Evolutionary conservation across 2,329 filamentous ascomycete species (phyloP).

Genomic region (Ceratocystis cubensis): DNA sequence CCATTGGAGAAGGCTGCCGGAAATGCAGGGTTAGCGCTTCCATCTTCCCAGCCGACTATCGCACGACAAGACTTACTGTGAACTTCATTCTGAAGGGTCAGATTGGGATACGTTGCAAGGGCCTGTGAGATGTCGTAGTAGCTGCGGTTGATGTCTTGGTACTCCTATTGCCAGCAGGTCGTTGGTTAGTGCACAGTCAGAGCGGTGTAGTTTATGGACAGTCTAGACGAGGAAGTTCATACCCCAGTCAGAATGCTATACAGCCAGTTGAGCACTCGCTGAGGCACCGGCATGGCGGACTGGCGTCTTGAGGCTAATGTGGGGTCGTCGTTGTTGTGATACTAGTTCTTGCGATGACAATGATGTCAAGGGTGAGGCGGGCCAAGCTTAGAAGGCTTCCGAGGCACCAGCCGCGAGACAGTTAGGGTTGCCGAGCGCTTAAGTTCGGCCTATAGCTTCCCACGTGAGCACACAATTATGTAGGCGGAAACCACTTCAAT

Average conservation of each 20-base stretch:
- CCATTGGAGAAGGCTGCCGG: constrained; percentile 73
- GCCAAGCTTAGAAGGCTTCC: neutral
- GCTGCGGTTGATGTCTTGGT: constrained; percentile 80
- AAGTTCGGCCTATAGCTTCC: neutral
- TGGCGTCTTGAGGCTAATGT: neutral
- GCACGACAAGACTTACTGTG: constrained; percentile 54
- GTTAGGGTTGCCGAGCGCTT: neutral
- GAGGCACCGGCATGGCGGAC: constrained; percentile 56
- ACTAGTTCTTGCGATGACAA: neutral
- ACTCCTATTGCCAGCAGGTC: constrained; percentile 49
- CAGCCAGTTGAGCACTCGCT: constrained; percentile 87
- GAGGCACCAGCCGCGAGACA: neutral
- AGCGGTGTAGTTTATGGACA: too few relatives aligned
- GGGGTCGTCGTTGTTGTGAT: neutral
- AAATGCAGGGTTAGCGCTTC: constrained; percentile 23
- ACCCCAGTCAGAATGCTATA: constrained; percentile 80
- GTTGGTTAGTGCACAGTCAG: neutral
- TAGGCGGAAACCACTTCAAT: neutral
- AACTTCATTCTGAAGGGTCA: constrained; percentile 81
- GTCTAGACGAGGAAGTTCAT: constrained; percentile 24
- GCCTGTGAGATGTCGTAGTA: constrained; percentile 83
- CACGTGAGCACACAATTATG: neutral
- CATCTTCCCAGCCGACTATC: neutral
- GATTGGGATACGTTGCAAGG: constrained; percentile 63
- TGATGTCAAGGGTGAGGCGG: neutral